phyloP scores from a whole-genome alignment of 106 monocot genomes.

The Dendrobium huoshanense region DNA sequence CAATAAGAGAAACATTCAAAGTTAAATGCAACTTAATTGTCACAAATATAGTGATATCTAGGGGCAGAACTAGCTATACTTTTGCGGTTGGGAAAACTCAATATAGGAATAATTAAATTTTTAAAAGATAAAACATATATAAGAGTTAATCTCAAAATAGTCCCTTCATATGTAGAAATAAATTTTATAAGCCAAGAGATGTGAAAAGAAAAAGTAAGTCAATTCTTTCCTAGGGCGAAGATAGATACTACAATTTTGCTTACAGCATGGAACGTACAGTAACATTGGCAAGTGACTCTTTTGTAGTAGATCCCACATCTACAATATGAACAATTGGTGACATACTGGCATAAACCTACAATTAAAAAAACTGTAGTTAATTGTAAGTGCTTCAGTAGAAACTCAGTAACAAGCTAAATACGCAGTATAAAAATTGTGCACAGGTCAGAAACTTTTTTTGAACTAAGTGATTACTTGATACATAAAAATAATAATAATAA shows the following conservation, averaged over 20 bases:
- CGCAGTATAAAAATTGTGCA: background rate
- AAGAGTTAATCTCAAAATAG: too few species aligned
- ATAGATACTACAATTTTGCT: background rate
- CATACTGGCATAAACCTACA: conserved; percentile 88
- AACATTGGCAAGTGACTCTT: conserved; percentile 79
- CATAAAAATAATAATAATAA: background rate
- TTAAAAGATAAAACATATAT: too few species aligned
- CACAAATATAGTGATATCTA: background rate
- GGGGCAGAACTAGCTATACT: too few species aligned
- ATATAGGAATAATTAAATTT: too few species aligned
- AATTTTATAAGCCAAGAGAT: background rate
- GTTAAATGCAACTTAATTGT: background rate
- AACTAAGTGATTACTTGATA: background rate
- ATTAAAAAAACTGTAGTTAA: conserved; percentile 1
- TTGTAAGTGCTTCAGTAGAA: background rate
- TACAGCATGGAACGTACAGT: conserved; percentile 42
- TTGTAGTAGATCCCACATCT: conserved; percentile 44
- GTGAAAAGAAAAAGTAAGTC: background rate
- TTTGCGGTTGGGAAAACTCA: too few species aligned
- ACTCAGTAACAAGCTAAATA: background rate
- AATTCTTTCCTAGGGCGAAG: background rate
- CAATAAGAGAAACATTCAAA: background rate
- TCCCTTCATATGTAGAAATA: too few species aligned
- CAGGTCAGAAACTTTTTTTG: background rate
- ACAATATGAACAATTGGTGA: conserved; percentile 85